phyloP scores from a whole-genome alignment of 2,329 filamentous ascomycete genomes.

The Fusarium sp. region DNA sequence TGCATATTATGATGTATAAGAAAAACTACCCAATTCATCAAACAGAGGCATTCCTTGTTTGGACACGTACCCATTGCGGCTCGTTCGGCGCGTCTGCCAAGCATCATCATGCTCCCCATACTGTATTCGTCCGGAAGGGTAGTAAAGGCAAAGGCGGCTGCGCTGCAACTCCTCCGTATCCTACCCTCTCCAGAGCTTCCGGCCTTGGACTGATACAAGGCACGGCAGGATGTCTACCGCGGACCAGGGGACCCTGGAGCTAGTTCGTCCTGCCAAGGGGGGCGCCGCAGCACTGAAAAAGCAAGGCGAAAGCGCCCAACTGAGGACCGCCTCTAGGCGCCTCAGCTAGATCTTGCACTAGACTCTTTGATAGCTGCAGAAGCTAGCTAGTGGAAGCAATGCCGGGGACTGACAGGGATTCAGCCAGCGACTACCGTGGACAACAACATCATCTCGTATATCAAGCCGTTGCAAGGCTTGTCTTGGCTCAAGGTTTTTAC shows the following conservation, averaged over 20 bases:
- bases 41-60: constrained; percentile 8
- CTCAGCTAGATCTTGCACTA: constrained; percentile 36
- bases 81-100: constrained; percentile 16
- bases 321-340: background rate
- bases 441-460: constrained; percentile 5
- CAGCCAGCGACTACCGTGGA: constrained; percentile 17
- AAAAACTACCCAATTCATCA: background rate
- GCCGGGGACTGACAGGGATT: constrained; percentile 29
- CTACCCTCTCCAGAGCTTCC: constrained; percentile 24
- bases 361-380: constrained; percentile 8
- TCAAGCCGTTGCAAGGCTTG: background rate
- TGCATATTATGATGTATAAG: constrained; percentile 4
- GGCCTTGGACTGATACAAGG: constrained; percentile 26
- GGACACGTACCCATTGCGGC: constrained; percentile 14
- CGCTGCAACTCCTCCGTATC: constrained; percentile 2
- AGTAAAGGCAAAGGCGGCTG: background rate
- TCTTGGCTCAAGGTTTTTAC: background rate
- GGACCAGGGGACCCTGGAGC: constrained; percentile 25
- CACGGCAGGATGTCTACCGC: constrained; percentile 29
- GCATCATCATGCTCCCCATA: constrained; percentile 22
- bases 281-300: constrained; percentile 10
- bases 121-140: background rate
- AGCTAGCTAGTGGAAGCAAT: constrained; percentile 34
- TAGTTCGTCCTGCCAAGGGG: background rate
- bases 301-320: constrained; percentile 13